Conservation (phyloP, 257 asterid genomes). For the Striga asiatica region DNA sequence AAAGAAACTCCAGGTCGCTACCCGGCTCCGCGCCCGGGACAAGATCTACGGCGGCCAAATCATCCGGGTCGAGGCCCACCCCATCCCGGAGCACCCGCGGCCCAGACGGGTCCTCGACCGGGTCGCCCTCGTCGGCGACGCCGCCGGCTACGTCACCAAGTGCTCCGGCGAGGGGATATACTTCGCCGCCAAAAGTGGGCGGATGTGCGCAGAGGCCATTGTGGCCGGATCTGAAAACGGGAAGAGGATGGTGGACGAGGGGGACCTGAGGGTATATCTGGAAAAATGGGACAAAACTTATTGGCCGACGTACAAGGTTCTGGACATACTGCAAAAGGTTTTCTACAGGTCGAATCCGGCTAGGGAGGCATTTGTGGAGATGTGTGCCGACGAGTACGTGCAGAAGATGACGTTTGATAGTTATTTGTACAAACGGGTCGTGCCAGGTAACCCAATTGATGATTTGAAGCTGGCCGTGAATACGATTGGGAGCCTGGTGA, state of each 20-base stretch:
- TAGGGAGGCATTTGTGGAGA: constrained; percentile 82
- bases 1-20: constrained; percentile 65
- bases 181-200: constrained; percentile 83
- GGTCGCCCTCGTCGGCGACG: constrained; percentile 69
- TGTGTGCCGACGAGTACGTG: constrained; percentile 87
- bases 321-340: constrained; percentile 77
- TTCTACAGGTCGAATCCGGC: constrained; percentile 87
- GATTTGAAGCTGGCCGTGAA: constrained; percentile 83
- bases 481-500: constrained; percentile 76
- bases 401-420: constrained; percentile 95
- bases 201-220: constrained; percentile 91
- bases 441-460: constrained; percentile 84
- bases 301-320: constrained; percentile 85
- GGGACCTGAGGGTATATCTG: constrained; percentile 67
- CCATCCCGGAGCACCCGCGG: constrained; percentile 86
- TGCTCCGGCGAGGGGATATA: constrained; percentile 93
- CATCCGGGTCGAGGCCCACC: constrained; percentile 90
- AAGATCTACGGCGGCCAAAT: constrained; percentile 65
- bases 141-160: constrained; percentile 84
- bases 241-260: constrained; percentile 68
- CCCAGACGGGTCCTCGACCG: constrained; percentile 55
- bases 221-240: constrained; percentile 83
- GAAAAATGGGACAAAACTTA: constrained; percentile 89
- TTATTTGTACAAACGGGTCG: constrained; percentile 73
- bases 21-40: constrained; percentile 68